Evolutionary conservation across 1,284 basidiomycete species (phyloP).

Genomic region (Cryptococcus wingfieldii): DNA sequence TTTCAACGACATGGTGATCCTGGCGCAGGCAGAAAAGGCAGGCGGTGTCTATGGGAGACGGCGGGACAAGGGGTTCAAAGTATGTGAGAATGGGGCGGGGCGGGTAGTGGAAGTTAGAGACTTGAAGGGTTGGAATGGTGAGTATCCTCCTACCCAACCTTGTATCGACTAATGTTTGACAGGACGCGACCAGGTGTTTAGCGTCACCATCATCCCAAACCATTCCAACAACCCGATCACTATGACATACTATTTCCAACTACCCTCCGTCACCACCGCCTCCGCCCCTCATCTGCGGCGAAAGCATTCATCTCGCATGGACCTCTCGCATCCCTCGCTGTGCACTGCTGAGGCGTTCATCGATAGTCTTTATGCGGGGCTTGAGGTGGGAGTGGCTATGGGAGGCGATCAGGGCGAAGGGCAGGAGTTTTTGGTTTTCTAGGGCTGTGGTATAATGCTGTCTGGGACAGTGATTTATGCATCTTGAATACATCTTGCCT

Average conservation of each 20-base stretch:
- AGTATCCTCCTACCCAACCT: conserved; percentile 3
- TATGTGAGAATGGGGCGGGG: conserved; percentile 38
- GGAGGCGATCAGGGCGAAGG: background rate
- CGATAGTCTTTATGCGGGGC: background rate
- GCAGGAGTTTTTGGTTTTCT: background rate
- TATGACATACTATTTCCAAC: conserved; percentile 11
- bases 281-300: background rate
- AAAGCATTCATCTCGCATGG: background rate
- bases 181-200: conserved; percentile 20
- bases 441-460: background rate
- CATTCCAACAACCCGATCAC: conserved; percentile 1
- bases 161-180: background rate
- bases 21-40: conserved; percentile 50
- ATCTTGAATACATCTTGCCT: background rate
- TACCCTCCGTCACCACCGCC: conserved; percentile 1
- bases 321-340: background rate
- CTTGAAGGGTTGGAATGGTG: conserved; percentile 31
- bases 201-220: conserved; percentile 15
- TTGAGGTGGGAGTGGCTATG: background rate
- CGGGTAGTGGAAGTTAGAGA: conserved; percentile 39
- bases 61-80: conserved; percentile 17
- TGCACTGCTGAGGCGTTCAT: background rate
- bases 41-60: conserved; percentile 24
- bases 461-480: background rate
- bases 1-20: conserved; percentile 65